These are phyloP conservation scores for Botryotinia narcissicola DNA, from an alignment of 2,329 filamentous ascomycete genomes.

Conservation along the genomic window DNA sequence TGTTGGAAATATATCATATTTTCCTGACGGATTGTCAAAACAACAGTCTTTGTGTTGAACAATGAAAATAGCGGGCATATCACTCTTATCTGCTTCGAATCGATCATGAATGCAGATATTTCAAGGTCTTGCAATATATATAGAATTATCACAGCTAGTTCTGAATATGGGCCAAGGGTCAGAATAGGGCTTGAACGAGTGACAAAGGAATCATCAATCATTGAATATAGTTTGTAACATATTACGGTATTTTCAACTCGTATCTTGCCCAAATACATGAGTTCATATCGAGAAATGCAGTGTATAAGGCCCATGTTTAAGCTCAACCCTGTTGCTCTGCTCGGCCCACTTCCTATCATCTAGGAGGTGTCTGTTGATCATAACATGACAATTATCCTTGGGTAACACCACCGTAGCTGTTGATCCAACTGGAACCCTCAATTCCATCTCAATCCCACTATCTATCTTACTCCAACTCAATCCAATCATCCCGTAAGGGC, in stretches of 20 bases:
- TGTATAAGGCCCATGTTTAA: not conserved
- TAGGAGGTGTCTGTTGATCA: not conserved
- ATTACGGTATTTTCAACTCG: not conserved
- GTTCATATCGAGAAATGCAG: not conserved
- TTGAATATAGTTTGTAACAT: not conserved
- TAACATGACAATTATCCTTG: not conserved
- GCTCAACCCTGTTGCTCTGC: not conserved
- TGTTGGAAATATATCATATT: not conserved
- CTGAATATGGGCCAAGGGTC: not conserved
- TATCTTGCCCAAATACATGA: not conserved
- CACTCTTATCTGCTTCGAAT: not conserved
- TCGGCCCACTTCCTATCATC: not conserved
- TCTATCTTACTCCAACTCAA: not conserved
- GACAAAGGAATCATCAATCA: not conserved
- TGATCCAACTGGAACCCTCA: not conserved
- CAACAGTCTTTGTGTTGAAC: not conserved
- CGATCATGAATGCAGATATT: too few species aligned
- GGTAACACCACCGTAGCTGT: not conserved
- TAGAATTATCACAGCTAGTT: not conserved
- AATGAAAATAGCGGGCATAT: not conserved
- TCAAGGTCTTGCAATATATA: too few species aligned
- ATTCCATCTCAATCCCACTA: not conserved
- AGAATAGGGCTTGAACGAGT: not conserved
- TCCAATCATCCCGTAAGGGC: not conserved
- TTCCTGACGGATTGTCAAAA: not conserved